Evolutionary conservation across 257 asterid genomes (phyloP), one percentile per base, ranked within the genome.

Genomic region (Nicotiana sylvestris): DNA sequence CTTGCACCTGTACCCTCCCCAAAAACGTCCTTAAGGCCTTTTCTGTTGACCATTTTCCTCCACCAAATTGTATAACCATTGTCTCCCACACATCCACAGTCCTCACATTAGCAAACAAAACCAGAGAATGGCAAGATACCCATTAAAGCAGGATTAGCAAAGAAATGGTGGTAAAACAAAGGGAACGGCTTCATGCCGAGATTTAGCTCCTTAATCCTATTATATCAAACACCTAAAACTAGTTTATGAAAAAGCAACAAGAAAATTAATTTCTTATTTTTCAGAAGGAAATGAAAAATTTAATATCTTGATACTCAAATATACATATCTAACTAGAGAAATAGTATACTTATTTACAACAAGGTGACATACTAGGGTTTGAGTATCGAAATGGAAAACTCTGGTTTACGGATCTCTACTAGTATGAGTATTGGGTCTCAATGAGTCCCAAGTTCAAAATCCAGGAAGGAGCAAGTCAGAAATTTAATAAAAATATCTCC

Each of bases 371-470:
- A 49, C 6, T 49, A 13, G 25, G 80, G 25, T 74, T 70, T 7
- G 12, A 49, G 80, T 15, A 1, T 74, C 15, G 2, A 4, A 25
- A 74, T 74, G 80, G 25, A 72, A 21, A 72, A 27, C 13, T 74
- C 80, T 13, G 21, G 62, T 7, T 25, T 15, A 13, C 1, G 39
- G 35, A 74, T 49, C 39, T 74, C 43, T 13, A 27, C 1, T 25
- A 49, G 80, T 4, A 39, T 78, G 65, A 66, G 32, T 27, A 69
- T 60, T 16, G 81, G 67, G 65, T 83, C 66, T 29, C 35, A n/a
- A 78, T 11, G 43, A 58, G 57, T 81, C 53, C 77, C 82, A 25
- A 78, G 76, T 72, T 83, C 82, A 43, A 83, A 32, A 32, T 60
- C 78, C 39, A 49, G 79, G 79, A 74, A 51, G 62, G 43, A 49